phyloP scores from a whole-genome alignment of 257 asterid species.

The Nicotiana undulata region DNA sequence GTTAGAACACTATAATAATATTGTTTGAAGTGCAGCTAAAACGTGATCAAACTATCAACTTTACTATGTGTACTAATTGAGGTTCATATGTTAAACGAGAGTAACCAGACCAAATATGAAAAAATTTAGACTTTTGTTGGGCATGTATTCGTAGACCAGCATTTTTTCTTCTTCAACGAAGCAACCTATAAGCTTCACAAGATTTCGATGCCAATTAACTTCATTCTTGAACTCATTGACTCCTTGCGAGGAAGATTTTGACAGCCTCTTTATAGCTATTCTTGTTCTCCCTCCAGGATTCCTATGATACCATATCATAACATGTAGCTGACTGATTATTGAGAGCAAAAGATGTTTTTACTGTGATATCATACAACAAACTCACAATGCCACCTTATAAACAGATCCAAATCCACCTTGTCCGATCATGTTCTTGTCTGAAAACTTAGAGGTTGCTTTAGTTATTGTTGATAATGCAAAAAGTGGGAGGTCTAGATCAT shows the following conservation, averaged over 20 bases:
- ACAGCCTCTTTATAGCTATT: slow-evolving; percentile 35
- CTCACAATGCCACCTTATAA: slow-evolving; percentile 17
- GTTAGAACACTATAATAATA: background rate
- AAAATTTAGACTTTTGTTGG: slow-evolving; percentile 22
- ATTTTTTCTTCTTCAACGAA: slow-evolving; percentile 23
- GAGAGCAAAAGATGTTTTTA: too few species aligned
- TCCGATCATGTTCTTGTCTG: slow-evolving; percentile 20
- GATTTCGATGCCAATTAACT: slow-evolving; percentile 9
- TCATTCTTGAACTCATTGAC: slow-evolving; percentile 33
- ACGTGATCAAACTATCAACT: background rate
- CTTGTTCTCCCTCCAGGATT: slow-evolving; percentile 11
- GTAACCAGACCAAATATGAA: slow-evolving; percentile 25
- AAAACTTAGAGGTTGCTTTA: slow-evolving; percentile 21
- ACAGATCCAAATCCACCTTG: slow-evolving; percentile 31
- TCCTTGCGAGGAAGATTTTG: slow-evolving; percentile 28
- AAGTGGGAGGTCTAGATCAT: slow-evolving; percentile 20
- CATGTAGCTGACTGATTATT: background rate
- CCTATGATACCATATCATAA: slow-evolving; percentile 8
- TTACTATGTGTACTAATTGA: background rate
- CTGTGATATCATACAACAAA: too few species aligned
- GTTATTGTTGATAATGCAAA: slow-evolving; percentile 14
- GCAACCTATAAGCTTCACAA: slow-evolving; percentile 32
- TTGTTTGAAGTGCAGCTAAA: background rate
- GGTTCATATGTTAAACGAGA: background rate
- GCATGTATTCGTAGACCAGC: slow-evolving; percentile 3